These are phyloP conservation scores for Toxoplasma gondii DNA, from an alignment of 169 alveolate genomes.

Conservation along the genomic window DNA sequence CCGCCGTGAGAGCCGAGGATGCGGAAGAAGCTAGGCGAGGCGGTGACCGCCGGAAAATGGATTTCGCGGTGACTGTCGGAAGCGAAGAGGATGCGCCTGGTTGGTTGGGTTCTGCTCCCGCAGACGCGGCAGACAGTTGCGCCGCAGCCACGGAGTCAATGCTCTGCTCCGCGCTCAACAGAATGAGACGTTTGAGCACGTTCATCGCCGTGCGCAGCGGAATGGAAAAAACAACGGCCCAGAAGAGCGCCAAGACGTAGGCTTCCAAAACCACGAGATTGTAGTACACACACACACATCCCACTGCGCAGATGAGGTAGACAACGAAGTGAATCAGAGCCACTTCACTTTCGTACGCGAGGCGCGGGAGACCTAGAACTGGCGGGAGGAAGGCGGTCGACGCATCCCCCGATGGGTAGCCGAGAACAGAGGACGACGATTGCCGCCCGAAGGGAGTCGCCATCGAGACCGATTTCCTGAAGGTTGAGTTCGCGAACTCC, in stretches of 20 bases:
- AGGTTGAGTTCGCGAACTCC: neutral
- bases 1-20: constrained; percentile 1
- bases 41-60: neutral
- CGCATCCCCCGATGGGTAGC: neutral
- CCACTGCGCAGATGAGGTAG: constrained; percentile 70
- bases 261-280: constrained; percentile 72
- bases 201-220: constrained; percentile 69
- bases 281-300: constrained; percentile 72
- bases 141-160: neutral
- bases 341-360: constrained; percentile 71
- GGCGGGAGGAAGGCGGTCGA: neutral
- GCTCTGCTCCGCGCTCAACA: constrained; percentile 47
- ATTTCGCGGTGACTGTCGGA: neutral
- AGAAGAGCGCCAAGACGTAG: constrained; percentile 72
- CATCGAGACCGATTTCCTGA: neutral
- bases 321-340: constrained; percentile 76
- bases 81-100: neutral
- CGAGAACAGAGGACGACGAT: constrained; percentile 3
- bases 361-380: neutral
- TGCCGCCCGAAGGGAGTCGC: neutral
- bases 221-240: constrained; percentile 77
- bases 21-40: constrained; percentile 36
- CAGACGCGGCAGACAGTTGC: constrained; percentile 1
- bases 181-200: constrained; percentile 62
- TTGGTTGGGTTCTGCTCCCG: neutral